Base-by-base conservation (phyloP, 306 rosid genomes). In the Malus asiatica region DNA sequence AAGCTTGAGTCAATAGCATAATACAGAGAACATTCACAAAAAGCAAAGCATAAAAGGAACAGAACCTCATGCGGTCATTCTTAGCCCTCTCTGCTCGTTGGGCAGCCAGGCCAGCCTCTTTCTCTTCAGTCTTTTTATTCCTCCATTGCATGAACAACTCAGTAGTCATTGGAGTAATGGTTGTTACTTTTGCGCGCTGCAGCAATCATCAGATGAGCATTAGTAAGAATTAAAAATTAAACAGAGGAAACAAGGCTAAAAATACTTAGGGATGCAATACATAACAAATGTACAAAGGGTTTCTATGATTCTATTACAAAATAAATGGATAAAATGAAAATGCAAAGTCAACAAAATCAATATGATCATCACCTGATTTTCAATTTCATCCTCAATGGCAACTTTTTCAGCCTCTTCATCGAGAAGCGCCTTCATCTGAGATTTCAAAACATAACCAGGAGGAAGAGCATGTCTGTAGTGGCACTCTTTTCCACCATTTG, bases 391-490 rank as follows among this genome's bases (percentile, higher is more conserved):
- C 82, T 93, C 96, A 51, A 92, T 86, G 55, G 98, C 69, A 71
- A 96, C 61, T 84, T 88, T 92, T 1, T 90, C 86, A 66, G 80
- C 25, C 79, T 96, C 99, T 75, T 89, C 91, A 65, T 89, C 97
- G 61, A 95, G 87, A 77, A 95, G 89, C 66, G 96, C 96, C 88
- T 92, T 92, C 99, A 96, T 96, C 86, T 92, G 99, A 77, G 99
- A 96, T 82, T 96, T 96, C 58, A 96, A 88, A 77, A 92, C 10
- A 84, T 92, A 96, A 67, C 99, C 99, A 5, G 98, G 89, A 35
- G 98, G 98, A 76, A 96, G 98, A 70, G 99, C 99, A 86, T 95
- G 99, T 79, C 97, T 90, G 79, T 95, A 95, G 74, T 90, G 96
- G 86, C 99, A 96, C 46, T 87, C 94, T 84, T 89, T 89, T 73